Percentiles rank a stretch among this genome's conserved stretches.
These are phyloP conservation scores for Fusarium protoensiforme DNA, from an alignment of 2,329 filamentous ascomycete species.

Conservation along the genomic window DNA sequence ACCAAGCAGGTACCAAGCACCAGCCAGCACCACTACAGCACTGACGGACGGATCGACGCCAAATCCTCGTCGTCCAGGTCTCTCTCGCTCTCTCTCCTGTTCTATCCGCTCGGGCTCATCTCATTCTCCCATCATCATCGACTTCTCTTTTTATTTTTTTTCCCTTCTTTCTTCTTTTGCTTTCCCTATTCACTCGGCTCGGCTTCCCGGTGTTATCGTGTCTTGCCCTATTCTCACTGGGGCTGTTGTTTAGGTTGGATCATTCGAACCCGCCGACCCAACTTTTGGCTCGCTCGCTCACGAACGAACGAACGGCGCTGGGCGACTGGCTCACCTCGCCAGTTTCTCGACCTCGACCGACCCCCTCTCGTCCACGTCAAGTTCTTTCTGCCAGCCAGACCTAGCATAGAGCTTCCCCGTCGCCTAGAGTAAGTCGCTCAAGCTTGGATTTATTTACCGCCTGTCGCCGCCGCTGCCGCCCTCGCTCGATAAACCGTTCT, in stretches of 20 bases:
- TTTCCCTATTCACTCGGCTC: slow-evolving; percentile 20
- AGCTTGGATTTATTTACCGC: slow-evolving; percentile 9
- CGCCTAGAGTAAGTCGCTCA: slow-evolving; percentile 27
- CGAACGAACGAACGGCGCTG: slow-evolving; percentile 31
- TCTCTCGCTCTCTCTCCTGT: slow-evolving; percentile 20
- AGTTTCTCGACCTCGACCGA: slow-evolving; percentile 27
- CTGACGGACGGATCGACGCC: slow-evolving; percentile 28
- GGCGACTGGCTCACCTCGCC: slow-evolving; percentile 38
- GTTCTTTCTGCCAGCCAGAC: slow-evolving; percentile 10
- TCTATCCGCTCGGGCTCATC: slow-evolving; percentile 22
- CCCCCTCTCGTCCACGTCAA: slow-evolving; percentile 18
- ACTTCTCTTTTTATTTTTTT: slow-evolving; percentile 13
- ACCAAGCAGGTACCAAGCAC: not conserved
- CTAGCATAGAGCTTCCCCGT: slow-evolving; percentile 13
- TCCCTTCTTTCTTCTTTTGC: slow-evolving; percentile 12
- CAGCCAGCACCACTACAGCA: not conserved
- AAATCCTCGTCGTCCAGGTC: slow-evolving; percentile 3
- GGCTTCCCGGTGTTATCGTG: slow-evolving; percentile 32
- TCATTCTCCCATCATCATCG: slow-evolving; percentile 13
- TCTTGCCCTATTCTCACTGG: slow-evolving; percentile 1
- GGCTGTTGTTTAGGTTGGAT: slow-evolving; percentile 14
- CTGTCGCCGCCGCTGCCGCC: slow-evolving; percentile 22
- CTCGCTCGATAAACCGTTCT: slow-evolving; percentile 25
- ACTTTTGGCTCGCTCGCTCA: slow-evolving; percentile 29
- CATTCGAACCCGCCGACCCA: slow-evolving; percentile 12